Conservation (phyloP, 495 filamentous ascomycete species). For the Penicillium parvum region DNA sequence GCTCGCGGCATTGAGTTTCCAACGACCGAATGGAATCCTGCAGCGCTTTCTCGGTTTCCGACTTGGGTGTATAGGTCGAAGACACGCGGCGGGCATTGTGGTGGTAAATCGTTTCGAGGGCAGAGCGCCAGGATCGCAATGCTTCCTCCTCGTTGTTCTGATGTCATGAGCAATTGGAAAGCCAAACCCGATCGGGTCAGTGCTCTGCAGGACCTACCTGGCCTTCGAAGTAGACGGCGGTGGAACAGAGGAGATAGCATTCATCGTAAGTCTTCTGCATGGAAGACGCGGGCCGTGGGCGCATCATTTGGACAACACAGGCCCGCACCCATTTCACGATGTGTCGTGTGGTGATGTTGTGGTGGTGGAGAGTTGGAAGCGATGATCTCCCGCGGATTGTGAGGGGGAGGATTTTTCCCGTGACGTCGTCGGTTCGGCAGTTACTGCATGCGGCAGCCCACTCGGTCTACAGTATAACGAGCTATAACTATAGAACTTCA, state of each 20-base stretch:
- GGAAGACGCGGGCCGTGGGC: conserved; percentile 69
- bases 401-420: conserved; percentile 32
- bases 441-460: conserved; percentile 23
- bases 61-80: conserved; percentile 64
- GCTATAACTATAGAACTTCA: not conserved
- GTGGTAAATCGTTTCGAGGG: conserved; percentile 86
- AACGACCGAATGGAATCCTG: conserved; percentile 76
- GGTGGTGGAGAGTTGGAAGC: conserved; percentile 14
- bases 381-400: conserved; percentile 21
- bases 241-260: conserved; percentile 88
- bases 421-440: conserved; percentile 41
- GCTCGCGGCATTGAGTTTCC: conserved; percentile 90
- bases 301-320: conserved; percentile 57
- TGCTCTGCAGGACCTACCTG: conserved; percentile 53
- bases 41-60: conserved; percentile 81
- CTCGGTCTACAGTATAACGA: not conserved
- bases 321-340: conserved; percentile 30
- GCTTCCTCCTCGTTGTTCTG: conserved; percentile 93
- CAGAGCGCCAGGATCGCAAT: conserved; percentile 84
- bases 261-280: conserved; percentile 98
- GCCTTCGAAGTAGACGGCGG: conserved; percentile 90
- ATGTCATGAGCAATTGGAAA: conserved; percentile 17
- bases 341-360: too few relatives aligned
- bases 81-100: conserved; percentile 74
- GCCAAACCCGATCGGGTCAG: conserved; percentile 6